Base-by-base conservation (phyloP, 805 yeast species). In the Schizosaccharomyces octosporus region DNA sequence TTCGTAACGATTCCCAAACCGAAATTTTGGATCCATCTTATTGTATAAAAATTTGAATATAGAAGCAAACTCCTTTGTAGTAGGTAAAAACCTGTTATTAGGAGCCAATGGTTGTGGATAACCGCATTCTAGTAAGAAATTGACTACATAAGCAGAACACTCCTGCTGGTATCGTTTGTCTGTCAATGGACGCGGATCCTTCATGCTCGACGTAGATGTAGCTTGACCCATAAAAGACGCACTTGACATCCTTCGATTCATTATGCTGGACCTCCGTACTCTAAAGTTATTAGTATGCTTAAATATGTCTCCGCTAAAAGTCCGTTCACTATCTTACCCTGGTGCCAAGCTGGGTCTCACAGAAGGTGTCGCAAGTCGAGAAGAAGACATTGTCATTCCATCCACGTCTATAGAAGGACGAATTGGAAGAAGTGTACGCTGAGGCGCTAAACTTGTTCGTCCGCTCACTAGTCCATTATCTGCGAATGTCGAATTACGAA, bases 11-110 rank as follows among this genome's bases (percentile, higher is more conserved):
- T 79, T 80, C 19, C 79, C 75, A 69, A 85, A 86, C 64, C 74
- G 74, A 69, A 84, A 84, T 42, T 84, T 84, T 0, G 95, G 95
- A 69, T 88, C 96, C 51, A 87, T 74, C 65, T 81, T 78, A 64
- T 76, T 77, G 72, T 85, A 87, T 29, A 89, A 71, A 78, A 87
- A 89, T 69, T 84, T 85, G 72, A 88, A 88, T 13, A 88, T 81
- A 55, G 78, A 68, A 6, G 81, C 81, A 70, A 88, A 88, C 66
- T 86, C 95, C 67, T 84, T 85, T 68, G 88, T 96, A 0, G 95
- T 87, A 19, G 96, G 96, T 65, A 77, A 80, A 65, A 74, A 78
- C 63, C 88, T 73, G 1, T 87, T 79, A 68, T 81, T 82, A 9
- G 76, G 73, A 2, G 85, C 77, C 24, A 88, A 71, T 2, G 86